Evolutionary conservation across 2,329 filamentous ascomycete species (phyloP).

Genomic region (Verticillium longisporum): DNA sequence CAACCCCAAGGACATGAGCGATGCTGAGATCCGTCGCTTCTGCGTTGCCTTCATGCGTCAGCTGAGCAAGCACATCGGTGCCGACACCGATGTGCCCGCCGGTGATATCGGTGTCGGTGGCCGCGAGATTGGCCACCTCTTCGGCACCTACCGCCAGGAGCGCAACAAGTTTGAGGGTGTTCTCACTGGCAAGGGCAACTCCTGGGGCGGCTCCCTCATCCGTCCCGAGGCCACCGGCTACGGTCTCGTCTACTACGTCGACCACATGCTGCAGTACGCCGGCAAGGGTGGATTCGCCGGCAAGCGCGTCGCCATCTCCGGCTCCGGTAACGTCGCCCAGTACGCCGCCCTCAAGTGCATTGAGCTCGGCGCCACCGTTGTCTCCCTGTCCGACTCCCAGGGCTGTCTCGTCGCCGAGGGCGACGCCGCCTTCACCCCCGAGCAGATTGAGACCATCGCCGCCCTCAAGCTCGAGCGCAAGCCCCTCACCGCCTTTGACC

Average conservation of each 20-base stretch:
- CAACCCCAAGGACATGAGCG: conserved; percentile 96
- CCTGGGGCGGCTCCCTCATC: conserved; percentile 91
- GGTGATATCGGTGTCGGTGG: conserved; percentile 93
- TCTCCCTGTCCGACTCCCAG: conserved; percentile 91
- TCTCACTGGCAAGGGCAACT: conserved; percentile 88
- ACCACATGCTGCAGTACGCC: conserved; percentile 90
- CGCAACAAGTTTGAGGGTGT: conserved; percentile 93
- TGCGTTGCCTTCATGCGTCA: conserved; percentile 95
- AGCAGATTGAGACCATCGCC: conserved; percentile 73
- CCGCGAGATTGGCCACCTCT: conserved; percentile 91
- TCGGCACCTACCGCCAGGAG: conserved; percentile 85
- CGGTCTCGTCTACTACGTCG: conserved; percentile 93
- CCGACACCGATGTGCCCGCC: conserved; percentile 91
- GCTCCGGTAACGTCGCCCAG: conserved; percentile 96
- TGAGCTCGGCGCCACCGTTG: conserved; percentile 86
- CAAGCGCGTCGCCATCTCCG: conserved; percentile 93
- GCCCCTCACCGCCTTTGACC: conserved; percentile 67
- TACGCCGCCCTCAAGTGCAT: conserved; percentile 95
- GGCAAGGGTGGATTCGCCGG: conserved; percentile 80
- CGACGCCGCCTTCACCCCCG: conserved; percentile 66
- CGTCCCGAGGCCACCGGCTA: conserved; percentile 95
- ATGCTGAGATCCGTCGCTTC: conserved; percentile 96
- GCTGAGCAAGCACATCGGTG: conserved; percentile 91
- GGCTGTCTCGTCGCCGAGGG: conserved; percentile 72
- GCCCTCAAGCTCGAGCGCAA: conserved; percentile 81